Percentiles rank a stretch among this genome's conserved stretches.
These are phyloP conservation scores for Calonectria pseudoreteaudii DNA, from an alignment of 2,329 filamentous ascomycete genomes.

Conservation along the genomic window DNA sequence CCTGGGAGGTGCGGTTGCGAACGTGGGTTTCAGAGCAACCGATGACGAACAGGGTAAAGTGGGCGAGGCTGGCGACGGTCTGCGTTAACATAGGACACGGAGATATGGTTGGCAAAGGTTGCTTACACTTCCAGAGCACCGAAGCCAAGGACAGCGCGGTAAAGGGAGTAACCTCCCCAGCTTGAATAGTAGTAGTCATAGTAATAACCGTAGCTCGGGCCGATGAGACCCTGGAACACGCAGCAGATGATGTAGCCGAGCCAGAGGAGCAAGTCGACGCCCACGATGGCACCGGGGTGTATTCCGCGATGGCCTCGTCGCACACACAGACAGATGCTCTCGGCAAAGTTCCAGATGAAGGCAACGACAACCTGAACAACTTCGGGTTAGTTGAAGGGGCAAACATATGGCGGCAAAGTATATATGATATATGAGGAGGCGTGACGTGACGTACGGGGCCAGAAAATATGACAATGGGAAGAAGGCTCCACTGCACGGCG, in stretches of 20 bases:
- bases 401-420: neutral
- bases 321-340: conserved; percentile 25
- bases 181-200: neutral
- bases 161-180: neutral
- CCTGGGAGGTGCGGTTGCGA: conserved; percentile 26
- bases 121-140: conserved; percentile 19
- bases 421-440: too few relatives aligned
- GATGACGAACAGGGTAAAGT: conserved; percentile 38
- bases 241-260: conserved; percentile 14
- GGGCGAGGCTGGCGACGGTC: conserved; percentile 20
- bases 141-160: conserved; percentile 11
- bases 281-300: conserved; percentile 26
- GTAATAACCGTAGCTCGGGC: neutral
- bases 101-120: neutral
- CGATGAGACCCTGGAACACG: neutral
- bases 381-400: neutral
- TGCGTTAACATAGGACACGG: neutral
- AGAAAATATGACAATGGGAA: conserved; percentile 4
- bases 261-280: conserved; percentile 30
- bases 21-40: conserved; percentile 35
- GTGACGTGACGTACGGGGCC: conserved; percentile 12
- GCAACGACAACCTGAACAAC: conserved; percentile 12
- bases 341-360: conserved; percentile 25
- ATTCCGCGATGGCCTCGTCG: conserved; percentile 25
- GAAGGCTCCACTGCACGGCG: neutral